phyloP scores from a whole-genome alignment of 2,329 filamentous ascomycete species.

The Alternaria gansuensis region DNA sequence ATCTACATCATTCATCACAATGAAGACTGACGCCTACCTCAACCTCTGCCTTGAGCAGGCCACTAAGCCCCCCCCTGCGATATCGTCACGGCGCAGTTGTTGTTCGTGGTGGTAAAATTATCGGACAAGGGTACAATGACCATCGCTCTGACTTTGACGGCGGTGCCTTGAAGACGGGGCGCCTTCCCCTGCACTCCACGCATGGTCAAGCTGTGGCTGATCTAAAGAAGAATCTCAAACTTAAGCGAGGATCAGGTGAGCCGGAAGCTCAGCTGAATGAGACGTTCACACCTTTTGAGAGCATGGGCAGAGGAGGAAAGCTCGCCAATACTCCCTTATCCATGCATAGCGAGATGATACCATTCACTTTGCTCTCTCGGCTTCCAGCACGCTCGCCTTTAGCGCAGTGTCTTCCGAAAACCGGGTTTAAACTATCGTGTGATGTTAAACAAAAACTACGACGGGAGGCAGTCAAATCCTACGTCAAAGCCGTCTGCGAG shows the following conservation, averaged over 20 bases:
- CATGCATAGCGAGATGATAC: constrained; percentile 67
- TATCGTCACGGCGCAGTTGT: constrained; percentile 62
- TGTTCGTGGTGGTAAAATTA: constrained; percentile 63
- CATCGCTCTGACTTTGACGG: constrained; percentile 61
- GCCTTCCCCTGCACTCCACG: constrained; percentile 40
- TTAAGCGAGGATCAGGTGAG: constrained; percentile 21
- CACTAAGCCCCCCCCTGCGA: constrained; percentile 59
- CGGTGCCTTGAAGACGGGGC: constrained; percentile 60
- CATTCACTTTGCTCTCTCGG: constrained; percentile 60
- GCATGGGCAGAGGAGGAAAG: constrained; percentile 49
- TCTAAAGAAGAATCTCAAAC: too few species aligned
- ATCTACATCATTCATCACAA: constrained; percentile 27
- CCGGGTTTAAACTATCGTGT: constrained; percentile 60
- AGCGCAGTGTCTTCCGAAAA: constrained; percentile 58
- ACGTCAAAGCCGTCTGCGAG: constrained; percentile 57
- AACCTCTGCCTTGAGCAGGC: constrained; percentile 63
- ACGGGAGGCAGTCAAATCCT: constrained; percentile 55
- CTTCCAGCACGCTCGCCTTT: constrained; percentile 56
- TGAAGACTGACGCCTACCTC: constrained; percentile 61
- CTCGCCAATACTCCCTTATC: constrained; percentile 57
- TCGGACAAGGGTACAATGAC: constrained; percentile 63
- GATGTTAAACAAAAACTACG: constrained; percentile 59
- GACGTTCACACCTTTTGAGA: constrained; percentile 55
- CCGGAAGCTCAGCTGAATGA: constrained; percentile 17
- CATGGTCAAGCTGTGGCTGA: neutral